phyloP scores from a whole-genome alignment of 208 protist species.

The Wallacemonas collosoma region DNA sequence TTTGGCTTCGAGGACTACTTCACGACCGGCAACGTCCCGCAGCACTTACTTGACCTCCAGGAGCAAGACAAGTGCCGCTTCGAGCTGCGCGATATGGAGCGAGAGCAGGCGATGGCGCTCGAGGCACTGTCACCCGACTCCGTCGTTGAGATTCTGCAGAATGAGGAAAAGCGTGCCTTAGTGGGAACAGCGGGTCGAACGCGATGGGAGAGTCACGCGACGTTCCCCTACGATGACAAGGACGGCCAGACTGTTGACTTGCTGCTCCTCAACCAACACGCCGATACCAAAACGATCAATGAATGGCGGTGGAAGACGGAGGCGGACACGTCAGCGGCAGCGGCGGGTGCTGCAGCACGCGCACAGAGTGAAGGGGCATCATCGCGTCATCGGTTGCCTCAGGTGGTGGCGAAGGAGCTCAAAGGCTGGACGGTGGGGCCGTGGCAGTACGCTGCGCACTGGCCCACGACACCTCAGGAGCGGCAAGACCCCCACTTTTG shows the following conservation, averaged over 20 bases:
- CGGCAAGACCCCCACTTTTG: slow-evolving; percentile 29
- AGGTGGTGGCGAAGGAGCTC: slow-evolving; percentile 45
- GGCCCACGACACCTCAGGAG: slow-evolving; percentile 43
- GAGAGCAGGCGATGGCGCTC: slow-evolving; percentile 44
- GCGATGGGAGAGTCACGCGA: slow-evolving; percentile 51
- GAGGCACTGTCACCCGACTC: slow-evolving; percentile 28
- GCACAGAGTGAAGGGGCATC: neutral
- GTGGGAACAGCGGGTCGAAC: neutral
- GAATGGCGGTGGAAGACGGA: slow-evolving; percentile 51
- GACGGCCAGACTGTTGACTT: slow-evolving; percentile 53
- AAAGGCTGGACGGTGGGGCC: slow-evolving; percentile 57
- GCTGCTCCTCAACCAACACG: slow-evolving; percentile 31
- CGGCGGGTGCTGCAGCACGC: too few relatives aligned
- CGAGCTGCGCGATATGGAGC: slow-evolving; percentile 58
- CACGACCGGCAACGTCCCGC: slow-evolving; percentile 33
- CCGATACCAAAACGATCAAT: neutral
- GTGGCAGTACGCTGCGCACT: slow-evolving; percentile 64
- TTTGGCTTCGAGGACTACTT: slow-evolving; percentile 67
- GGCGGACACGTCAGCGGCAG: slow-evolving; percentile 4
- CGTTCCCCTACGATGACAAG: slow-evolving; percentile 63
- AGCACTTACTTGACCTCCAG: slow-evolving; percentile 57
- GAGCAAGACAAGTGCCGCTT: slow-evolving; percentile 65
- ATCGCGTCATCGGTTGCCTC: slow-evolving; percentile 7
- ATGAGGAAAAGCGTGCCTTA: slow-evolving; percentile 37
- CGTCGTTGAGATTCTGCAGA: slow-evolving; percentile 50